Percentiles rank a stretch among this genome's conserved stretches.
phyloP scores from a whole-genome alignment of 2,329 filamentous ascomycete species.

The Pseudocercospora eumusae region DNA sequence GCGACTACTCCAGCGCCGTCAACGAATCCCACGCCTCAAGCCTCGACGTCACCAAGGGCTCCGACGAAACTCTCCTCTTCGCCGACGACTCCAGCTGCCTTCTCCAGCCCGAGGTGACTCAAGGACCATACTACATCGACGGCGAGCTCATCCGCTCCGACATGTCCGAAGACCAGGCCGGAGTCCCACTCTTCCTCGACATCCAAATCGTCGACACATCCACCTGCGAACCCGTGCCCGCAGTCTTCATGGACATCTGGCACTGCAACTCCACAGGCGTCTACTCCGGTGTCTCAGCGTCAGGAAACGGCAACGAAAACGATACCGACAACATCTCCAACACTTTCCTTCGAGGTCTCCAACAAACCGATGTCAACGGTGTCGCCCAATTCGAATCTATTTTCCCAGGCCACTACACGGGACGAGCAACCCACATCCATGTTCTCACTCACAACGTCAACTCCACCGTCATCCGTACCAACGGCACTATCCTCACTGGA shows the following conservation, averaged over 20 bases:
- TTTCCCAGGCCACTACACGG: conserved; percentile 50
- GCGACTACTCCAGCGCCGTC: conserved; percentile 30
- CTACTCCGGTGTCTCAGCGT: conserved; percentile 43
- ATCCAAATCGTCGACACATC: conserved; percentile 49
- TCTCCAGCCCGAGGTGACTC: conserved; percentile 36
- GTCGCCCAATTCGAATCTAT: conserved; percentile 47
- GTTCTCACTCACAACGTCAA: conserved; percentile 43
- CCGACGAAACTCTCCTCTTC: conserved; percentile 28
- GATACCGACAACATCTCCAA: conserved; percentile 39
- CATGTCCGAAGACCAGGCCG: conserved; percentile 46
- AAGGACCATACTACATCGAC: conserved; percentile 33
- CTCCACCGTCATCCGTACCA: conserved; percentile 41
- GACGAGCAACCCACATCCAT: conserved; percentile 49
- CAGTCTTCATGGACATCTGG: conserved; percentile 51
- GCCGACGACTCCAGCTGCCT: conserved; percentile 34
- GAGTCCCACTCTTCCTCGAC: conserved; percentile 47
- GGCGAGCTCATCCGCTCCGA: conserved; percentile 44
- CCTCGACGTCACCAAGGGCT: conserved; percentile 27
- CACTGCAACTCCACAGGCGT: conserved; percentile 47
- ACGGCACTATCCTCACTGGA: conserved; percentile 54
- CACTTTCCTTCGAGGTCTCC: conserved; percentile 47
- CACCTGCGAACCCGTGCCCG: conserved; percentile 46
- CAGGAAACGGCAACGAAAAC: conserved; percentile 40
- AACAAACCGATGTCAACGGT: conserved; percentile 45
- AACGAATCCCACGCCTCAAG: conserved; percentile 31